Base-by-base conservation (phyloP, 192 early-diverging fungal genomes). In the Mortierella claussenii region DNA sequence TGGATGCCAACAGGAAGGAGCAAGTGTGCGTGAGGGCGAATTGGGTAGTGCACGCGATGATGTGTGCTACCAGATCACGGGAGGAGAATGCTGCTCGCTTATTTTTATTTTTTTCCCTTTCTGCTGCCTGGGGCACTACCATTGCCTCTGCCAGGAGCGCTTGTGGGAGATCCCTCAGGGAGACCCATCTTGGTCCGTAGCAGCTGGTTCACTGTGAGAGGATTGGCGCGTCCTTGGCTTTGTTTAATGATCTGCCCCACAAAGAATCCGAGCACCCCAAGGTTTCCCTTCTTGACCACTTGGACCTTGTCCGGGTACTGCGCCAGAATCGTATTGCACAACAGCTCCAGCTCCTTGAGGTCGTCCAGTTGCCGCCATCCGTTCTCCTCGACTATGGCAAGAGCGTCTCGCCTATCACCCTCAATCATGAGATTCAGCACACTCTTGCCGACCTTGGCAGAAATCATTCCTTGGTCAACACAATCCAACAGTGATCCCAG, bases 231-330 rank as follows among this genome's bases (percentile, higher is more conserved):
- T 17, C 94, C 94, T 79, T 90, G 85, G 7, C 92, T 95, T 46
- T 82, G 76, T 36, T 86, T 81, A 92, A 97, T 94, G 8, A 92
- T 83, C 76, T 94, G 87, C 8, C 94, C 94, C 23, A 95, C 84
- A 66, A 97, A 91, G 82, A 93, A 95, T 30, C 89, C 89, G 6
- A 92, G 74, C 32, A 93, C 52, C 4, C 91, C 87, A 18, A 79
- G 47, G 37, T 93, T 91, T 0, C 93, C 94, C 15, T 76, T 80
- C 64, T 83, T 68, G 40, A 93, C 84, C 11, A 80, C 81, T 15
- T 82, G 63, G 0, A 90, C 89, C 81, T 87, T 81, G 40, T 80
- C 80, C 4, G 82, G 65, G 45, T 85, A 61, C 18, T 74, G 43
- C 1, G 60, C 37, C 11, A 89, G 59, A 13, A 88, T 55, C 6